Conservation (phyloP, 2,329 filamentous ascomycete genomes). For the Phialemonium atrogriseum region DNA sequence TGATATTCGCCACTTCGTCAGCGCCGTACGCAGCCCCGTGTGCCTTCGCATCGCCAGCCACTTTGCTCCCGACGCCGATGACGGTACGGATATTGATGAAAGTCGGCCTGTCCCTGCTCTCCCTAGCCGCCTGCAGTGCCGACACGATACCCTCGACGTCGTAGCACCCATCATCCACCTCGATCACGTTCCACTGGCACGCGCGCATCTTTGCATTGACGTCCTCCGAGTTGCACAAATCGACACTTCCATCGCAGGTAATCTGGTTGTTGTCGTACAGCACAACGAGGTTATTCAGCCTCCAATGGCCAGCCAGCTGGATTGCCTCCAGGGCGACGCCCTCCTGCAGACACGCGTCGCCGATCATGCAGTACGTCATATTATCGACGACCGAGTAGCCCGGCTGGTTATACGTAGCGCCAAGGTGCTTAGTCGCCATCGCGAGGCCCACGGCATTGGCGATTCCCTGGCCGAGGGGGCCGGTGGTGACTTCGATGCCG, state of each 20-base stretch:
- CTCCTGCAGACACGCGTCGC: slow-evolving; percentile 47
- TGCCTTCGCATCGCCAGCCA: slow-evolving; percentile 38
- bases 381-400: slow-evolving; percentile 39
- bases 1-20: slow-evolving; percentile 45
- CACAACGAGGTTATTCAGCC: slow-evolving; percentile 42
- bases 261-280: slow-evolving; percentile 53
- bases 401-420: slow-evolving; percentile 40
- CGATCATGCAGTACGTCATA: slow-evolving; percentile 44
- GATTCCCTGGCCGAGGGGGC: slow-evolving; percentile 47
- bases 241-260: slow-evolving; percentile 46
- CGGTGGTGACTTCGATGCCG: slow-evolving; percentile 49
- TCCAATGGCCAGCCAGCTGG: slow-evolving; percentile 41
- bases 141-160: slow-evolving; percentile 36
- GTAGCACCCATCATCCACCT: slow-evolving; percentile 39
- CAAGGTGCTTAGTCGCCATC: slow-evolving; percentile 44
- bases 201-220: slow-evolving; percentile 46
- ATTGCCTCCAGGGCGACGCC: slow-evolving; percentile 47
- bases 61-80: slow-evolving; percentile 42
- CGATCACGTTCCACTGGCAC: slow-evolving; percentile 43
- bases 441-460: slow-evolving; percentile 49
- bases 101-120: slow-evolving; percentile 34
- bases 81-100: slow-evolving; percentile 50
- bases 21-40: slow-evolving; percentile 50
- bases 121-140: slow-evolving; percentile 33
- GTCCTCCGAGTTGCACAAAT: slow-evolving; percentile 44